Percentiles rank a stretch among this genome's conserved stretches.
These are phyloP conservation scores for Cetradonia linearis DNA, from an alignment of 495 filamentous ascomycete genomes.

Conservation along the genomic window DNA sequence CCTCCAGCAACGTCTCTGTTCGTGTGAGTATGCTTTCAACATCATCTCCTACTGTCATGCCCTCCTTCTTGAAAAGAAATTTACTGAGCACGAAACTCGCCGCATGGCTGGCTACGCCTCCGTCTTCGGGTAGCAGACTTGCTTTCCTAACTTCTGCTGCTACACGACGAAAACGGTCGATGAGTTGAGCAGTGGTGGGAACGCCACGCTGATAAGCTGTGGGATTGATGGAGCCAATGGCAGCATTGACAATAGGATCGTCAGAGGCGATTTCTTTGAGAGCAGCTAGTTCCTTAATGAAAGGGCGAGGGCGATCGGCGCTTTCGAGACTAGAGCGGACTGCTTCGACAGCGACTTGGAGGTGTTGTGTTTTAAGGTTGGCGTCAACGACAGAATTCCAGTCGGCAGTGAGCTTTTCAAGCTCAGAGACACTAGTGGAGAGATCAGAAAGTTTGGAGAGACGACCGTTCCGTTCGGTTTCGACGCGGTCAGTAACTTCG, in stretches of 20 bases:
- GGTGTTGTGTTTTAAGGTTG: constrained; percentile 87
- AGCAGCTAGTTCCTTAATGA: constrained; percentile 81
- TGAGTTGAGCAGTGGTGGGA: constrained; percentile 67
- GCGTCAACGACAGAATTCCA: constrained; percentile 81
- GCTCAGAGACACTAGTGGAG: constrained; percentile 59
- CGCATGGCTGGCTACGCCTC: constrained; percentile 86
- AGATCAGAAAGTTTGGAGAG: constrained; percentile 78
- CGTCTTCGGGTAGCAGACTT: constrained; percentile 78
- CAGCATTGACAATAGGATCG: constrained; percentile 75
- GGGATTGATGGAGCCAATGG: constrained; percentile 89
- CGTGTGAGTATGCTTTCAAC: constrained; percentile 87
- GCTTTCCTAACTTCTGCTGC: constrained; percentile 90
- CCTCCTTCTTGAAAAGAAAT: constrained; percentile 86
- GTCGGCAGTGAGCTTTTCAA: constrained; percentile 72
- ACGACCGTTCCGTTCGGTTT: constrained; percentile 77
- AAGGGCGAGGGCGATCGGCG: constrained; percentile 64
- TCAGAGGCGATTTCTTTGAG: constrained; percentile 81
- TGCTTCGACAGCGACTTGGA: constrained; percentile 89
- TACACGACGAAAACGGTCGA: constrained; percentile 94
- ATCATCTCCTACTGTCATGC: constrained; percentile 76
- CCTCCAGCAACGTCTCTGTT: constrained; percentile 78
- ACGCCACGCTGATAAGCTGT: constrained; percentile 88
- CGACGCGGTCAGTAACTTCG: constrained; percentile 71
- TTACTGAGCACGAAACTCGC: constrained; percentile 81
- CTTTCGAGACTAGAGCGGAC: constrained; percentile 73